Evolutionary conservation across 2,329 filamentous ascomycete genomes (phyloP).

Genomic region (Neonectria coccinea): DNA sequence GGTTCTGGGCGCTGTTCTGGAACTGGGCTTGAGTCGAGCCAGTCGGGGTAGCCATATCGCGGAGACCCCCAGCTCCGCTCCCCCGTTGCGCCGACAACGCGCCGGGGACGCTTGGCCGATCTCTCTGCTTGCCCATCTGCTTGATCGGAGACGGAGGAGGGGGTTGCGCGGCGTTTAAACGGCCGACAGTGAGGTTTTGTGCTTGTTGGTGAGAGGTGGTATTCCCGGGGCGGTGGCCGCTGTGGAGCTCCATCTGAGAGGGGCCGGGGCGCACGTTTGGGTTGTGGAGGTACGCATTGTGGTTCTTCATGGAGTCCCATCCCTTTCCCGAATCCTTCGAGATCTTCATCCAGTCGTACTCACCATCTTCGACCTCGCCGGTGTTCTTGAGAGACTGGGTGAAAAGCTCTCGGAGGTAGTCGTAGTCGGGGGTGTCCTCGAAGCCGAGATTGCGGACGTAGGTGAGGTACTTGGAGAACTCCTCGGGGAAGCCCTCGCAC

Average conservation of each 20-base stretch:
- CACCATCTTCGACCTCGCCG: conserved; percentile 94
- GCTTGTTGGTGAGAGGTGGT: conserved; percentile 72
- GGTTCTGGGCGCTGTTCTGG: conserved; percentile 92
- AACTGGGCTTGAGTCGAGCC: conserved; percentile 96
- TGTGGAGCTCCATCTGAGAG: conserved; percentile 87
- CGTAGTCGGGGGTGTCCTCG: conserved; percentile 98
- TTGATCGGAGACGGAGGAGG: conserved; percentile 88
- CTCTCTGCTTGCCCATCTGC: conserved; percentile 79
- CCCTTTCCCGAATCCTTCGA: conserved; percentile 86
- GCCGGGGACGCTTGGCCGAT: conserved; percentile 82
- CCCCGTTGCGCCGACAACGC: conserved; percentile 80
- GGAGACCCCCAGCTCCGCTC: conserved; percentile 78
- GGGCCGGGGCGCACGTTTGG: conserved; percentile 82
- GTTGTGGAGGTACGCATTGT: conserved; percentile 75
- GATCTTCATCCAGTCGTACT: conserved; percentile 99
- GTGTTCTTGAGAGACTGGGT: conserved; percentile 95
- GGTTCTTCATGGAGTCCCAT: conserved; percentile 81
- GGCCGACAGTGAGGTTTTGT: conserved; percentile 78
- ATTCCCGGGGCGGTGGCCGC: conserved; percentile 75
- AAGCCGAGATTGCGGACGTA: conserved; percentile 98
- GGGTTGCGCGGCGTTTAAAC: conserved; percentile 95
- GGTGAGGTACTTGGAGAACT: conserved; percentile 97
- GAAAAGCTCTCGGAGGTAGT: conserved; percentile 95
- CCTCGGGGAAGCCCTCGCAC: conserved; percentile 94
- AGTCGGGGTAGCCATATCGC: conserved; percentile 85